Percentiles rank a stretch among this genome's conserved stretches.
phyloP scores from a whole-genome alignment of 1,284 basidiomycete species.

The Ceratobasidium sp. region DNA sequence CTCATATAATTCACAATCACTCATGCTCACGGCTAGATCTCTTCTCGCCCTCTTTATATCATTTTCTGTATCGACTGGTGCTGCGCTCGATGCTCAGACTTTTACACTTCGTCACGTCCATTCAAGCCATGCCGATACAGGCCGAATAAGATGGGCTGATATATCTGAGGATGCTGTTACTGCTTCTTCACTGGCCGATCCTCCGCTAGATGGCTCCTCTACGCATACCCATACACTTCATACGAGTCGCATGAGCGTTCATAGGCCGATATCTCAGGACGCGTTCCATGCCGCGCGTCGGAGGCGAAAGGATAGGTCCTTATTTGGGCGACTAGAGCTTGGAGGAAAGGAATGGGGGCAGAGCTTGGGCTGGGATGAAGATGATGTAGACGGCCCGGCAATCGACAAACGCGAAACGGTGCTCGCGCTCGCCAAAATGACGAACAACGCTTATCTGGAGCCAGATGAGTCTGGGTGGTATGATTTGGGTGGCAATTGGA shows the following conservation, averaged over 20 bases:
- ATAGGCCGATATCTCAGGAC: constrained; percentile 65
- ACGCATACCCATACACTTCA: constrained; percentile 30
- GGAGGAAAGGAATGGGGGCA: too few relatives aligned
- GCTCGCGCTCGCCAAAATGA: constrained; percentile 87
- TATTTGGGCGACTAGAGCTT: constrained; percentile 4
- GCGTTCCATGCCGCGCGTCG: constrained; percentile 63
- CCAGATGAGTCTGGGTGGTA: constrained; percentile 80
- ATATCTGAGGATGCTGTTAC: constrained; percentile 14
- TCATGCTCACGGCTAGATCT: constrained; percentile 1
- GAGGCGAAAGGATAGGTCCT: constrained; percentile 47
- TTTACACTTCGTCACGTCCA: constrained; percentile 39
- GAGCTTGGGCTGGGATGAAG: constrained; percentile 42
- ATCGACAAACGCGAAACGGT: constrained; percentile 84
- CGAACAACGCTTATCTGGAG: constrained; percentile 87
- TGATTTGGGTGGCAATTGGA: constrained; percentile 79
- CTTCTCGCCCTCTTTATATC: constrained; percentile 27
- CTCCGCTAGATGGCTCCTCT: constrained; percentile 11
- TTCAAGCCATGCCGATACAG: constrained; percentile 21
- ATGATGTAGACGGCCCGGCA: constrained; percentile 69
- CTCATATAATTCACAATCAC: neutral
- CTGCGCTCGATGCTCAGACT: constrained; percentile 16
- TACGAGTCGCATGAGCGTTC: constrained; percentile 66
- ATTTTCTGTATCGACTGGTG: constrained; percentile 10
- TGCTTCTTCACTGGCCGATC: neutral
- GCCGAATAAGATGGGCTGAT: constrained; percentile 25